Evolutionary conservation across 164 flowering plant genomes (phyloP).

Genomic region (Vitis labrusca): DNA sequence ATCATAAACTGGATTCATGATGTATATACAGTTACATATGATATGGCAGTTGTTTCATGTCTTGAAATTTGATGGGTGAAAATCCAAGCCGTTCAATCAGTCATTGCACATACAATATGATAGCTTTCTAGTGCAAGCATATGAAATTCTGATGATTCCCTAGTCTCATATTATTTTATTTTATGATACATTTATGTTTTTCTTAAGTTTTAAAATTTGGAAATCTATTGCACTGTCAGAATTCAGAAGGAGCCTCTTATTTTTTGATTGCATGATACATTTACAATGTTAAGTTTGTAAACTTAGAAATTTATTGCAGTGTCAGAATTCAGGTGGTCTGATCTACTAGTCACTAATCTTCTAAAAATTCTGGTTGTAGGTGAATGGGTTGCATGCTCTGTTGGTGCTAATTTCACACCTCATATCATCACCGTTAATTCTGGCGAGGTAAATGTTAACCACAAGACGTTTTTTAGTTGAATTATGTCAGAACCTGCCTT

Average conservation of each 20-base stretch:
- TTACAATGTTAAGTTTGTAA: neutral
- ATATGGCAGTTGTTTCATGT: too few relatives aligned
- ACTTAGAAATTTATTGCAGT: neutral
- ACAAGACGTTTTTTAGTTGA: too few relatives aligned
- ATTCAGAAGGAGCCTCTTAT: neutral
- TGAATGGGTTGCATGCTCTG: slow-evolving; percentile 77
- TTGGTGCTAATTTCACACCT: slow-evolving; percentile 83
- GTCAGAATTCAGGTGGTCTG: neutral
- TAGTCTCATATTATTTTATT: neutral
- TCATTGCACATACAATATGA: too few relatives aligned
- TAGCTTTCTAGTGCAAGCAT: too few relatives aligned
- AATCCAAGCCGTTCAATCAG: too few relatives aligned
- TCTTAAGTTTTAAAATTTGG: too few relatives aligned
- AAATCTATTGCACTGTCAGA: too few relatives aligned
- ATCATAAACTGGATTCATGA: too few relatives aligned
- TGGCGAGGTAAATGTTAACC: slow-evolving; percentile 63
- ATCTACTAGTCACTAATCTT: slow-evolving; percentile 10
- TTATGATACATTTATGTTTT: neutral
- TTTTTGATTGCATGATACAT: neutral
- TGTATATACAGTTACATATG: too few relatives aligned
- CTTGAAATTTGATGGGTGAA: too few relatives aligned
- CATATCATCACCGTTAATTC: slow-evolving; percentile 81
- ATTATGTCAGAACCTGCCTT: neutral
- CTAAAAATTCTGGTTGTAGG: slow-evolving; percentile 40
- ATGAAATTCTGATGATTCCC: too few relatives aligned